A percentile compares a stretch with the other conserved stretches of the same genome.
Conservation (phyloP, 2,329 filamentous ascomycete genomes). For the Mariannaea sp. region DNA sequence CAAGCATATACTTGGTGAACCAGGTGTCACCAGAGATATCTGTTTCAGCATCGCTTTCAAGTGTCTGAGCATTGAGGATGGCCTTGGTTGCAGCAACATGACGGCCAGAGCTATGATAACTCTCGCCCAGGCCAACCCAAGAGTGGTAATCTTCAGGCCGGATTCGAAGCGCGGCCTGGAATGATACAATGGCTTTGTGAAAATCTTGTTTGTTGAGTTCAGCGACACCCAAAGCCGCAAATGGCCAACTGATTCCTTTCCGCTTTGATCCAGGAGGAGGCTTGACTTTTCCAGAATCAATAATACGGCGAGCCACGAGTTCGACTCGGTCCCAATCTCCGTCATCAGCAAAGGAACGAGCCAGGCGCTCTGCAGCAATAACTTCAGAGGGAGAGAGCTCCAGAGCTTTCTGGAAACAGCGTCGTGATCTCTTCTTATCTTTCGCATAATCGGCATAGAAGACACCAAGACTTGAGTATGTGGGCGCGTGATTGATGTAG, state of each 20-base stretch:
- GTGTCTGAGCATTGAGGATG: conserved; percentile 79
- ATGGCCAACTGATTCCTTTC: conserved; percentile 94
- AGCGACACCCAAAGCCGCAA: conserved; percentile 89
- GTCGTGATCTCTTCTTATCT: conserved; percentile 83
- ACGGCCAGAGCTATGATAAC: conserved; percentile 90
- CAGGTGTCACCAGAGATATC: conserved; percentile 71
- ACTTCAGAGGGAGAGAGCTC: conserved; percentile 89
- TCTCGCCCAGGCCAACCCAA: conserved; percentile 96
- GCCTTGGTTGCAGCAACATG: conserved; percentile 94
- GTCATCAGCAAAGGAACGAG: conserved; percentile 83
- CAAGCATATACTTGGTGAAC: conserved; percentile 97
- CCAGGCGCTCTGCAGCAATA: conserved; percentile 83
- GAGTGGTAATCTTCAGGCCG: conserved; percentile 89
- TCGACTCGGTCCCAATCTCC: conserved; percentile 97
- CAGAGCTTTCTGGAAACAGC: conserved; percentile 95
- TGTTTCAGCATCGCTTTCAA: conserved; percentile 65
- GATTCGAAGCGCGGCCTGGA: conserved; percentile 85
- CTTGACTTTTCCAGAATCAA: conserved; percentile 92
- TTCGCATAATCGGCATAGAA: conserved; percentile 92
- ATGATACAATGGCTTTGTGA: conserved; percentile 84
- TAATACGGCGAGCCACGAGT: conserved; percentile 84
- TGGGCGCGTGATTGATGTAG: conserved; percentile 84
- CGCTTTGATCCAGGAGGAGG: conserved; percentile 91
- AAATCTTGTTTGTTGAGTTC: conserved; percentile 95
- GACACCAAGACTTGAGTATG: conserved; percentile 87